Conservation (phyloP, 352 stramenopile species). For the Blastocystis sp. region DNA sequence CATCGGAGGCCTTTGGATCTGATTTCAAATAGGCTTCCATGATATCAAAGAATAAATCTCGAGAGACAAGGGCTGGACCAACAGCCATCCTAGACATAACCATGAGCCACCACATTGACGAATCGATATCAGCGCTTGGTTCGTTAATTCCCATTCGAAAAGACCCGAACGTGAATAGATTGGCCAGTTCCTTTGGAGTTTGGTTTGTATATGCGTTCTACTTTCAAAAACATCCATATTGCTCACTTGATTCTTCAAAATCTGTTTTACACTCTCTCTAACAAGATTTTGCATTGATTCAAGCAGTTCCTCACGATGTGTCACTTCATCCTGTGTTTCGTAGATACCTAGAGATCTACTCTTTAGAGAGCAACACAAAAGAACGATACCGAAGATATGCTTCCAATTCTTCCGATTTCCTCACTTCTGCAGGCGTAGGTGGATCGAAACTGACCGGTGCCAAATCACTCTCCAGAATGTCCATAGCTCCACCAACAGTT, state of each 20-base stretch:
- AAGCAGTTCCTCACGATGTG: conserved; percentile 71
- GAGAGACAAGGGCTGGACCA: conserved; percentile 74
- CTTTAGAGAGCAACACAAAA: not conserved
- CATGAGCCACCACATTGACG: conserved; percentile 62
- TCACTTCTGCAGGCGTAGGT: conserved; percentile 11
- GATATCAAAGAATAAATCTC: conserved; percentile 78
- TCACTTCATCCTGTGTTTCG: conserved; percentile 72
- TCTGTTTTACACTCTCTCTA: conserved; percentile 73
- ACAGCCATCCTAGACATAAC: conserved; percentile 79
- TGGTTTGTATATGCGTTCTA: conserved; percentile 68
- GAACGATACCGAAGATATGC: conserved; percentile 3
- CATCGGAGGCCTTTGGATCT: conserved; percentile 70
- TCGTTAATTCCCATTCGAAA: conserved; percentile 78
- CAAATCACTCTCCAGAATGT: conserved; percentile 33
- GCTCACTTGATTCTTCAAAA: conserved; percentile 66
- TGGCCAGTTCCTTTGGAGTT: conserved; percentile 67
- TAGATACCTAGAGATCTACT: conserved; percentile 67
- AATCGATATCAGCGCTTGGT: conserved; percentile 65
- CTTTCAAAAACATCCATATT: conserved; percentile 63
- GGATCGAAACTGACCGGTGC: not conserved
- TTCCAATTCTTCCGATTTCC: conserved; percentile 16
- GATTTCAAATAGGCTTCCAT: conserved; percentile 74
- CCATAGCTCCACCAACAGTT: not conserved
- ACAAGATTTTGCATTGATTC: conserved; percentile 71
- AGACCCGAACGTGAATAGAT: conserved; percentile 81